These are phyloP conservation scores for Solanum chiquidenum DNA, from an alignment of 257 asterid genomes.

Conservation along the genomic window DNA sequence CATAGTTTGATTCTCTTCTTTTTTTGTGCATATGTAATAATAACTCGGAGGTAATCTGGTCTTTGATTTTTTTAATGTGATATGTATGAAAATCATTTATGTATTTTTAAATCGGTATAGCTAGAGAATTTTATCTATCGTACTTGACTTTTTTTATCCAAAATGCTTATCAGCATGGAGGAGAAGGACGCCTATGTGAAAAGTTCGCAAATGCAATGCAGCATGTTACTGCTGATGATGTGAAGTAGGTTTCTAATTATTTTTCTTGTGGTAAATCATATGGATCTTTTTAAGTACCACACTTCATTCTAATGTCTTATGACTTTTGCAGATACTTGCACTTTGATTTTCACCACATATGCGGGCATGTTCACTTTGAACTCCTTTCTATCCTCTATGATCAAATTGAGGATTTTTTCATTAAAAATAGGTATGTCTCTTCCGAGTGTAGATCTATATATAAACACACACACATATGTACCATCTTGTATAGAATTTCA, in stretches of 20 bases:
- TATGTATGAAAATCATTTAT: not conserved
- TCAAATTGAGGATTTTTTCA: slow-evolving; percentile 61
- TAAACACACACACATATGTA: not conserved
- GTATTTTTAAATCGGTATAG: not conserved
- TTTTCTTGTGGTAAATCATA: not conserved
- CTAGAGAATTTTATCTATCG: not conserved
- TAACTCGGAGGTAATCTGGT: not conserved
- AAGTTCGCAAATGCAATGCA: slow-evolving; percentile 58
- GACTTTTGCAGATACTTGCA: slow-evolving; percentile 61
- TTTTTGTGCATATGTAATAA: not conserved
- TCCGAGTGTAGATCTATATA: not conserved
- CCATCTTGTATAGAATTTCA: not conserved
- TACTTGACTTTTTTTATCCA: not conserved
- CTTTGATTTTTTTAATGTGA: not conserved
- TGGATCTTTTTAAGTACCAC: not conserved
- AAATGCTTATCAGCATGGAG: slow-evolving; percentile 49
- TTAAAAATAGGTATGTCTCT: slow-evolving; percentile 50
- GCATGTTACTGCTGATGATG: slow-evolving; percentile 45
- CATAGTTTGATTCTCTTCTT: not conserved
- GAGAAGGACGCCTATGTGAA: slow-evolving; percentile 72
- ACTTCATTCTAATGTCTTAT: slow-evolving; percentile 10
- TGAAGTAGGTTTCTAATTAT: slow-evolving; percentile 33
- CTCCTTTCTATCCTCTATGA: slow-evolving; percentile 85
- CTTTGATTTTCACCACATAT: slow-evolving; percentile 91
- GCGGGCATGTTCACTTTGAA: slow-evolving; percentile 75